Conservation (phyloP, 78 protist genomes). For the Acrasis kona region DNA sequence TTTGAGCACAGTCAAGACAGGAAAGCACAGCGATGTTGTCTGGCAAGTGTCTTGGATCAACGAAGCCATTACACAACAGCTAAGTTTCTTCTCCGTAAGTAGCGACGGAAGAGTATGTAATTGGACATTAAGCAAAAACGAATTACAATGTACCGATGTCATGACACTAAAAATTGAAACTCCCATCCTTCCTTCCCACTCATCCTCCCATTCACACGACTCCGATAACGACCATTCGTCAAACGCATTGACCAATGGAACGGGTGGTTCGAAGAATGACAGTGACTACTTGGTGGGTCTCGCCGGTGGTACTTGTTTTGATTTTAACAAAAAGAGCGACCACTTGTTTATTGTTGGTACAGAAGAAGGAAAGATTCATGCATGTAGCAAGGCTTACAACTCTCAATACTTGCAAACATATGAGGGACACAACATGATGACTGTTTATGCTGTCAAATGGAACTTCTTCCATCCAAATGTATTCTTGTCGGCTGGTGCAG, state of each 20-base stretch:
- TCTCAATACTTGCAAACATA: slow-evolving; percentile 40
- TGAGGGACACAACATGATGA: slow-evolving; percentile 58
- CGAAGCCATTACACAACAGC: no score
- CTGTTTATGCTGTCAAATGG: slow-evolving; percentile 63
- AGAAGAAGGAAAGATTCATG: slow-evolving; percentile 64
- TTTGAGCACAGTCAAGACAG: slow-evolving; percentile 40
- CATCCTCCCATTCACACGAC: no score
- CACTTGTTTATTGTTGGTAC: slow-evolving; percentile 72
- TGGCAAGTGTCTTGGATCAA: slow-evolving; percentile 31
- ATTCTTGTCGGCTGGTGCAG: slow-evolving; percentile 58
- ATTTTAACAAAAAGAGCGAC: slow-evolving; percentile 22
- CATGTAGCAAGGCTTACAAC: slow-evolving; percentile 70
- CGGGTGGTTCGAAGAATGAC: background rate
- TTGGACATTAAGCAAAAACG: slow-evolving; percentile 63
- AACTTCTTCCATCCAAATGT: slow-evolving; percentile 56
- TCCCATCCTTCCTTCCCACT: background rate
- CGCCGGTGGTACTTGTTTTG: slow-evolving; percentile 57
- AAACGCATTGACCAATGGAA: background rate
- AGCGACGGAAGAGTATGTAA: slow-evolving; percentile 65
- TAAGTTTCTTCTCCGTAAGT: slow-evolving; percentile 45
- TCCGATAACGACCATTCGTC: background rate
- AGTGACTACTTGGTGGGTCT: slow-evolving; percentile 50
- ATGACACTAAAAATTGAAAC: slow-evolving; percentile 25
- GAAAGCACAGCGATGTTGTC: slow-evolving; percentile 82
- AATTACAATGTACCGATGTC: slow-evolving; percentile 36